Evolutionary conservation across 176 grass and related monocot genomes (phyloP), one percentile per base, ranked within the genome.

Genomic region (Zizania latifolia): DNA sequence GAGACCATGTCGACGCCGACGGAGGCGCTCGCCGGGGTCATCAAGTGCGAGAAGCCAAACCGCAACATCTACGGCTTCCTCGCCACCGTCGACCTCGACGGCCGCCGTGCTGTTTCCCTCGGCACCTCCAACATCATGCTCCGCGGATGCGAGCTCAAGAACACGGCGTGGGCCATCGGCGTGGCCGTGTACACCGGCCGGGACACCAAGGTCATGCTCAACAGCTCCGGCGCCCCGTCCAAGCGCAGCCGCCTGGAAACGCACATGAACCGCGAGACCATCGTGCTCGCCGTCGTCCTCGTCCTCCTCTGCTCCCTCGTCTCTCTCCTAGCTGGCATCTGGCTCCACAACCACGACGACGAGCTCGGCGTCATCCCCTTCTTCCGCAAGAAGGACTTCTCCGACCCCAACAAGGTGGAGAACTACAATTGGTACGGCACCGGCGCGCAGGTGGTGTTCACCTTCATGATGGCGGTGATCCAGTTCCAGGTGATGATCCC

Each of bases 201-300:
- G 2, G 94, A 98, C 54, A 98, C 94, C 43, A 98, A 98, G 78
- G 94, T 98, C 23, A 94, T 98, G 94, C 82, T 92, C 65, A 98
- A 98, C 74, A 98, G 75, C 80, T 94, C 91, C 0, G 94, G 90
- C 0, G 86, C 94, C 6, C 94, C 94, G 23, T 98, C 91, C 55
- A 98, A 98, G 77, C 87, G 94, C 40, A 98, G 94, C 88, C 89
- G 89, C 8, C 86, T 98, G 1, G 94, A 98, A 82, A 60, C 71
- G 4, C 86, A 79, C 65, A 98, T 88, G 82, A 94, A 98, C 76
- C 81, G 91, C 33, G 94, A 98, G 75, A 93, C 76, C 6, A 78
- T 90, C 70, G 44, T 85, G 19, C 89, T 98, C 4, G 74, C 86
- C 26, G 27, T 87, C 17, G 28, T 48, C 3, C 84, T 98, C 2